A percentile compares a stretch with the other conserved stretches of the same genome.
Conservation (phyloP, 75 land plant genomes). For the Ceratopteris richardii region DNA sequence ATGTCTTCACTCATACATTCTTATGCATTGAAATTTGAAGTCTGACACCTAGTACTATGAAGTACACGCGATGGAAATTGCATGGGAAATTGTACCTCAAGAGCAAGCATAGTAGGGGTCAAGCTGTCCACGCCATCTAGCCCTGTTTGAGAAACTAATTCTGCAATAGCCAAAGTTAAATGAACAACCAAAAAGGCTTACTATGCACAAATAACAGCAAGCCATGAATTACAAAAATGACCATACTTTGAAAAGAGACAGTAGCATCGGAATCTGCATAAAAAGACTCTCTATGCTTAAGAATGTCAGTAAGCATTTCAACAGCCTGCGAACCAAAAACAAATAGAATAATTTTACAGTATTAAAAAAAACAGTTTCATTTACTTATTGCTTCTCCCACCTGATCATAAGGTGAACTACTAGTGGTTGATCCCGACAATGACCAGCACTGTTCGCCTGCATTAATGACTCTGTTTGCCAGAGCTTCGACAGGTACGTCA, state of each 20-base stretch:
- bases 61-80: too few relatives aligned
- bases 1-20: too few relatives aligned
- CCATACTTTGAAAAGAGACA: conserved; percentile 19
- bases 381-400: neutral
- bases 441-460: conserved; percentile 11
- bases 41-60: too few relatives aligned
- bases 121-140: conserved; percentile 33
- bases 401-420: neutral
- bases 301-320: conserved; percentile 8
- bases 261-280: conserved; percentile 27
- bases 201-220: neutral
- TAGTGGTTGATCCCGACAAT: conserved; percentile 7
- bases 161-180: conserved; percentile 18
- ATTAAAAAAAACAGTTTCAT: neutral
- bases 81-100: conserved; percentile 68
- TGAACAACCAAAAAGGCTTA: neutral
- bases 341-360: conserved; percentile 1
- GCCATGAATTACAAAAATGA: neutral
- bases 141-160: conserved; percentile 37
- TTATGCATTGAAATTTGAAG: too few relatives aligned
- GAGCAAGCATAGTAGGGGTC: conserved; percentile 61
- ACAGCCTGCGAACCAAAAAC: conserved; percentile 20
- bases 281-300: conserved; percentile 6
- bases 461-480: conserved; percentile 19
- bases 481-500: conserved; percentile 26